Conservation (phyloP, 108 stramenopile genomes). For the Nitzschia sp. region DNA sequence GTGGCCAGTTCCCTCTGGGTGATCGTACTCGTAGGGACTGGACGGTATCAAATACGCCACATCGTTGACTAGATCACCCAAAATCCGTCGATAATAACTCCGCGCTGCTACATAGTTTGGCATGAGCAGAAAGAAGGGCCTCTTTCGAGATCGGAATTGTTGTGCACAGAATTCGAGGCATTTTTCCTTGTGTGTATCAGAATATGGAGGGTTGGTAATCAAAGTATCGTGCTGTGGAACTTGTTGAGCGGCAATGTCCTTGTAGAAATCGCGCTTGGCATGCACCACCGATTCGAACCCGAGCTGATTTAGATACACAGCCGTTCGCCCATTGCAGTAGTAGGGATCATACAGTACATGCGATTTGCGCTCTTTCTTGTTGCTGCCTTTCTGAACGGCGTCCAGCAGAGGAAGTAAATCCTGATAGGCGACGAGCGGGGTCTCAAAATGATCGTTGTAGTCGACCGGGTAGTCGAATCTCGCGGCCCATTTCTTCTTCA, state of each 20-base stretch:
- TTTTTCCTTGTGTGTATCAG: slow-evolving; percentile 81
- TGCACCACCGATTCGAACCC: slow-evolving; percentile 65
- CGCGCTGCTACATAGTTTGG: slow-evolving; percentile 85
- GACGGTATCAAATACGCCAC: slow-evolving; percentile 66
- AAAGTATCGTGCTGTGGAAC: slow-evolving; percentile 72
- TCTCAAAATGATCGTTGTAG: slow-evolving; percentile 90
- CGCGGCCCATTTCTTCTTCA: slow-evolving; percentile 5
- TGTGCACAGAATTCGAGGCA: slow-evolving; percentile 71
- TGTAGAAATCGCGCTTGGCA: slow-evolving; percentile 84
- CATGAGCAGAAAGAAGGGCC: slow-evolving; percentile 84
- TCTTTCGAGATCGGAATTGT: slow-evolving; percentile 27
- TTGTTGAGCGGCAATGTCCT: slow-evolving; percentile 55
- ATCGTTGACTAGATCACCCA: slow-evolving; percentile 37
- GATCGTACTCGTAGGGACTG: slow-evolving; percentile 72
- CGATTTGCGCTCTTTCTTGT: slow-evolving; percentile 13
- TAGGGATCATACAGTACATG: slow-evolving; percentile 78
- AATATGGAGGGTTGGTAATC: slow-evolving; percentile 94
- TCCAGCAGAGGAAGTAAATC: slow-evolving; percentile 60
- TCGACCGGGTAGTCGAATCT: slow-evolving; percentile 55
- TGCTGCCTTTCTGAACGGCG: slow-evolving; percentile 12
- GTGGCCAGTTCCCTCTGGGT: slow-evolving; percentile 87
- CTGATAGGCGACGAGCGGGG: slow-evolving; percentile 59
- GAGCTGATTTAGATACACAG: slow-evolving; percentile 34
- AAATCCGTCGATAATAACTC: slow-evolving; percentile 60
- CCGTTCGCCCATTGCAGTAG: slow-evolving; percentile 73